Percentiles rank a stretch among this genome's conserved stretches.
phyloP scores from a whole-genome alignment of 2,329 filamentous ascomycete genomes.

The Aspergillus fumigatiaffinis region DNA sequence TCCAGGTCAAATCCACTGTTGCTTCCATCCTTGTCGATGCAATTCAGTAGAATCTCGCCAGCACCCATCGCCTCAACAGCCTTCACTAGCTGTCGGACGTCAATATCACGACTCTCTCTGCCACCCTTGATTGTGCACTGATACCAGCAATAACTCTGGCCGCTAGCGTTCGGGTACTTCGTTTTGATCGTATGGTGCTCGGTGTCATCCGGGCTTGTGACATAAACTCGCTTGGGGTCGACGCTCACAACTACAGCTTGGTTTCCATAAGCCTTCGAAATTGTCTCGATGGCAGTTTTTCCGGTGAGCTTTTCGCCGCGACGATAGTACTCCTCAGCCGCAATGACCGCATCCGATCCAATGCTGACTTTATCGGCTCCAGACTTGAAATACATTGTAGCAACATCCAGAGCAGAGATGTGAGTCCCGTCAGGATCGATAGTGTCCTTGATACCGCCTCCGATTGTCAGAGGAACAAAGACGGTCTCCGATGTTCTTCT shows the following conservation, averaged over 20 bases:
- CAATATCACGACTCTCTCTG: constrained; percentile 86
- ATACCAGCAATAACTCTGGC: constrained; percentile 88
- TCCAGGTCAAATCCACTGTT: constrained; percentile 94
- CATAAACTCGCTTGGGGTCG: constrained; percentile 88
- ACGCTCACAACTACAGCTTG: constrained; percentile 96
- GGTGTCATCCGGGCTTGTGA: constrained; percentile 64
- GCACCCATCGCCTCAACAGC: constrained; percentile 95
- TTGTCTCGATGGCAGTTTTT: constrained; percentile 90
- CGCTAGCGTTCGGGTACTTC: constrained; percentile 63
- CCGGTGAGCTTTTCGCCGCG: constrained; percentile 66
- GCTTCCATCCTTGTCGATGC: constrained; percentile 94
- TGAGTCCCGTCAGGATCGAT: constrained; percentile 81
- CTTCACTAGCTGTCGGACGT: constrained; percentile 80
- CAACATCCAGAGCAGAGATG: constrained; percentile 87
- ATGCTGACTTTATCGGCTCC: constrained; percentile 98
- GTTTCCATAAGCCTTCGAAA: constrained; percentile 87
- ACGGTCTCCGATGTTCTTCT: constrained; percentile 82
- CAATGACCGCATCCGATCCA: constrained; percentile 87
- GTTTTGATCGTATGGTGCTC: constrained; percentile 74
- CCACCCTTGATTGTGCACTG: constrained; percentile 96
- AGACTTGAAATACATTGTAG: constrained; percentile 94
- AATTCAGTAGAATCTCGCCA: constrained; percentile 93
- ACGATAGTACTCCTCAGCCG: constrained; percentile 85
- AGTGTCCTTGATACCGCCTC: constrained; percentile 91
- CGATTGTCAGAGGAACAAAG: constrained; percentile 93